phyloP scores from a whole-genome alignment of 164 flowering plant species.

The Piper betle region DNA sequence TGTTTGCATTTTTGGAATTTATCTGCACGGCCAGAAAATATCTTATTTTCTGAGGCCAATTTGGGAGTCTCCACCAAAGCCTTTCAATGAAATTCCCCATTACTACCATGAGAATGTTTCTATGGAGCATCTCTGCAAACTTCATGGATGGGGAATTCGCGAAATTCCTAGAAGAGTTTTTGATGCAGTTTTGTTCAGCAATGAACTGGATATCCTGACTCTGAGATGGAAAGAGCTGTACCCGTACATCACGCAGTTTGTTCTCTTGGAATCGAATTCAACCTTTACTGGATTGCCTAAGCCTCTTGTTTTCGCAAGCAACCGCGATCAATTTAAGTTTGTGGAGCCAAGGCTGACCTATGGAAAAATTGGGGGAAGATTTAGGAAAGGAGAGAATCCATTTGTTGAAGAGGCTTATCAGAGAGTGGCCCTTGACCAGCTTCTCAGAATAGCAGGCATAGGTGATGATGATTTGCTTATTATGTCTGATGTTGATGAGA shows the following conservation, averaged over 20 bases:
- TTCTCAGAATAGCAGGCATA: slow-evolving; percentile 68
- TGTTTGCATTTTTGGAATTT: slow-evolving; percentile 27
- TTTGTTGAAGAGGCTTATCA: slow-evolving; percentile 92
- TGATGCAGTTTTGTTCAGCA: slow-evolving; percentile 83
- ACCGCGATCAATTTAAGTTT: slow-evolving; percentile 48
- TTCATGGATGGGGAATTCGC: slow-evolving; percentile 83
- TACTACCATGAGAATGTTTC: slow-evolving; percentile 70
- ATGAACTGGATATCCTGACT: slow-evolving; percentile 67
- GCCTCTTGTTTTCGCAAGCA: slow-evolving; percentile 39
- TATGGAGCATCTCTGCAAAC: slow-evolving; percentile 73
- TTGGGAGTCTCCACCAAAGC: slow-evolving; percentile 89
- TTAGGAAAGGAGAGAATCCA: slow-evolving; percentile 68
- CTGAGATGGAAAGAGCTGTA: slow-evolving; percentile 78
- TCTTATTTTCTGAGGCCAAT: slow-evolving; percentile 70
- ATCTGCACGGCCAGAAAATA: slow-evolving; percentile 71
- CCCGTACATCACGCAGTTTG: slow-evolving; percentile 73
- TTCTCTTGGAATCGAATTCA: slow-evolving; percentile 83
- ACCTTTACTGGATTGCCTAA: slow-evolving; percentile 72
- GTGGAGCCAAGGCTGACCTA: slow-evolving; percentile 61
- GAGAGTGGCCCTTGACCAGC: slow-evolving; percentile 77
- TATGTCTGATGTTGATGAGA: slow-evolving; percentile 95
- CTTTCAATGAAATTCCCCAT: slow-evolving; percentile 58
- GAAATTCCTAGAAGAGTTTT: slow-evolving; percentile 75
- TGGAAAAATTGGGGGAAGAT: slow-evolving; percentile 68
- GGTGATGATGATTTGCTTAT: slow-evolving; percentile 79